Percentiles rank a stretch among this genome's conserved stretches.
Evolutionary conservation across 768 basidiomycete genomes (phyloP).

Genomic region (Astraeus odoratus): DNA sequence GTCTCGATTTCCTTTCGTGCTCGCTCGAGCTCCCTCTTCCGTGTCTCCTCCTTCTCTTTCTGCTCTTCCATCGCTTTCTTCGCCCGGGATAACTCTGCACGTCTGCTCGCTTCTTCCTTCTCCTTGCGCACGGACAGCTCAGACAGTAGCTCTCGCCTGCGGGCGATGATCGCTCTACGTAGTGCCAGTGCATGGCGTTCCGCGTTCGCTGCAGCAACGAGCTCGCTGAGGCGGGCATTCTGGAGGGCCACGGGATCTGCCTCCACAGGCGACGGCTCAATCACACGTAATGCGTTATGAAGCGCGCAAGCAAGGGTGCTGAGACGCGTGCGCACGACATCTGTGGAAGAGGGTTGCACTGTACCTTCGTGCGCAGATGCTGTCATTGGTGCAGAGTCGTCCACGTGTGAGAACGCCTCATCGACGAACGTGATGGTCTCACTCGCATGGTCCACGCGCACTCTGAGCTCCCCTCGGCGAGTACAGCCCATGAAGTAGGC

Average conservation of each 20-base stretch:
- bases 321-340: constrained; percentile 72
- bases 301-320: constrained; percentile 68
- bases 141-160: constrained; percentile 77
- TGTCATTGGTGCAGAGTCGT: constrained; percentile 24
- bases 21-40: constrained; percentile 66
- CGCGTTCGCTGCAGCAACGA: constrained; percentile 58
- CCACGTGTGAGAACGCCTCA: constrained; percentile 51
- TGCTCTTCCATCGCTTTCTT: constrained; percentile 67
- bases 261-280: constrained; percentile 42
- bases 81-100: constrained; percentile 58
- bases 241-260: constrained; percentile 42
- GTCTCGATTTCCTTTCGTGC: constrained; percentile 63
- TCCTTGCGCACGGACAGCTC: constrained; percentile 82
- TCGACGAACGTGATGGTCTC: constrained; percentile 83
- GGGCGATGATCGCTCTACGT: constrained; percentile 73
- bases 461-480: constrained; percentile 75
- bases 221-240: constrained; percentile 46
- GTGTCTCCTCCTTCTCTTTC: constrained; percentile 53
- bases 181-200: constrained; percentile 76
- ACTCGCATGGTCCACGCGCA: constrained; percentile 83
- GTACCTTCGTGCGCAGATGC: constrained; percentile 31
- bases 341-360: constrained; percentile 66
- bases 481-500: constrained; percentile 93
- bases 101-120: constrained; percentile 77
- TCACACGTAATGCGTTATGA: constrained; percentile 55